Percentiles rank a stretch among this genome's conserved stretches.
Conservation (phyloP, 306 rosid species). For the Malus sylvestris region DNA sequence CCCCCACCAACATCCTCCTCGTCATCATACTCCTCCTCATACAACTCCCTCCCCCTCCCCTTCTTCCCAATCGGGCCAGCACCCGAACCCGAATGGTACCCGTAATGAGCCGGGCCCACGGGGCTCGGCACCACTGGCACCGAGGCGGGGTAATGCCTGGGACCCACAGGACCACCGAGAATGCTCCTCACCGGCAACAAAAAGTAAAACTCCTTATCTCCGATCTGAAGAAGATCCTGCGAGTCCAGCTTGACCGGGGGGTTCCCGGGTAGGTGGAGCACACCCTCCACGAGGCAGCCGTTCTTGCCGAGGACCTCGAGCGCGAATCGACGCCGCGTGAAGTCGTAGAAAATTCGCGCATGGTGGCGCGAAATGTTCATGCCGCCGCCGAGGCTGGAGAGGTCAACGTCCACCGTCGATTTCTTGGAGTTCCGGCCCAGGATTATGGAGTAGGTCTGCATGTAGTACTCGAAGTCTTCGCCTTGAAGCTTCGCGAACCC, state of each 20-base stretch:
- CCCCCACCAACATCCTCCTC: slow-evolving; percentile 54
- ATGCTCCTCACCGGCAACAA: slow-evolving; percentile 74
- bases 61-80: slow-evolving; percentile 50
- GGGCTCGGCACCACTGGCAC: slow-evolving; percentile 11
- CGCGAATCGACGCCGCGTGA: slow-evolving; percentile 92
- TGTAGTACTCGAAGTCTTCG: slow-evolving; percentile 96
- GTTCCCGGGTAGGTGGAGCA: slow-evolving; percentile 88
- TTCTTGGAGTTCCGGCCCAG: slow-evolving; percentile 97
- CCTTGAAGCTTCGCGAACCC: slow-evolving; percentile 98
- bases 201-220: slow-evolving; percentile 93
- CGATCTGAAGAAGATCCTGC: slow-evolving; percentile 93
- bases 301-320: slow-evolving; percentile 92
- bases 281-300: slow-evolving; percentile 95
- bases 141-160: slow-evolving; percentile 39
- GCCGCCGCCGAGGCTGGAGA: slow-evolving; percentile 97
- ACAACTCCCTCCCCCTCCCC: slow-evolving; percentile 58
- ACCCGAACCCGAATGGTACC: slow-evolving; percentile 36
- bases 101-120: slow-evolving; percentile 37
- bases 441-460: slow-evolving; percentile 96
- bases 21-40: slow-evolving; percentile 73
- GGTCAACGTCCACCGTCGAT: slow-evolving; percentile 93
- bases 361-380: slow-evolving; percentile 99
- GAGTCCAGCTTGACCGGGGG: slow-evolving; percentile 93
- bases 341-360: slow-evolving; percentile 95
- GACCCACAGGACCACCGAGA: slow-evolving; percentile 43